Percentiles rank a stretch among this genome's conserved stretches.
These are phyloP conservation scores for Trichoderma erinaceum DNA, from an alignment of 495 filamentous ascomycete species.

Conservation along the genomic window DNA sequence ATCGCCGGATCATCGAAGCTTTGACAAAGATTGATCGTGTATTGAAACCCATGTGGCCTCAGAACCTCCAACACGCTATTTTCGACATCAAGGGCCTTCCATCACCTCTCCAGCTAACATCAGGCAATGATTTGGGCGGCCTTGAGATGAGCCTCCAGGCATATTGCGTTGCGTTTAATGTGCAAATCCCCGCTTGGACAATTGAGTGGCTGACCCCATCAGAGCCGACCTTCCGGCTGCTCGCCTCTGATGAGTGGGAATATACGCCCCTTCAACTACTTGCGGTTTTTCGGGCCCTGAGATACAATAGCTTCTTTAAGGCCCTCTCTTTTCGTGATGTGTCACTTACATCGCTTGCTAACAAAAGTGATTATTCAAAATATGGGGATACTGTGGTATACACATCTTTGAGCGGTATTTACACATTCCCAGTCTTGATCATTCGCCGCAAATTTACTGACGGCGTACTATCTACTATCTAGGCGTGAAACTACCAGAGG, in stretches of 20 bases:
- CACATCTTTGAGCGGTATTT: conserved; percentile 28
- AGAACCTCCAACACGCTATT: conserved; percentile 59
- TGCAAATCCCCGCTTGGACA: conserved; percentile 69
- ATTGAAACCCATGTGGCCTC: conserved; percentile 79
- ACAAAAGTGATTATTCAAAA: conserved; percentile 8
- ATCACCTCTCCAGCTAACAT: conserved; percentile 40
- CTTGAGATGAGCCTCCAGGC: conserved; percentile 80
- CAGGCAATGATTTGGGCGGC: conserved; percentile 69
- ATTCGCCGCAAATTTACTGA: neutral
- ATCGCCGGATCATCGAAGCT: conserved; percentile 67
- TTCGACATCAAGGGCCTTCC: conserved; percentile 58
- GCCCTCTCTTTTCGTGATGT: conserved; percentile 78
- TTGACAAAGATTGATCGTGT: conserved; percentile 68
- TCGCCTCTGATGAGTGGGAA: conserved; percentile 53
- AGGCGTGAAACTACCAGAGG: conserved; percentile 26
- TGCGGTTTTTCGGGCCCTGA: conserved; percentile 76
- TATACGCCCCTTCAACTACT: conserved; percentile 74
- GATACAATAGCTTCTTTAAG: conserved; percentile 87
- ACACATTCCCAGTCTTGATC: neutral
- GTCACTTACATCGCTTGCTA: conserved; percentile 39
- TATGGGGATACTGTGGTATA: conserved; percentile 24
- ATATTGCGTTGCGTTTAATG: conserved; percentile 72
- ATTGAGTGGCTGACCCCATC: conserved; percentile 73
- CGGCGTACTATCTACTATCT: conserved; percentile 10
- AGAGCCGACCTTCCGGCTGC: conserved; percentile 75